These are phyloP conservation scores for Phytopythium chamaehyphon DNA, from an alignment of 352 stramenopile species.

Conservation along the genomic window DNA sequence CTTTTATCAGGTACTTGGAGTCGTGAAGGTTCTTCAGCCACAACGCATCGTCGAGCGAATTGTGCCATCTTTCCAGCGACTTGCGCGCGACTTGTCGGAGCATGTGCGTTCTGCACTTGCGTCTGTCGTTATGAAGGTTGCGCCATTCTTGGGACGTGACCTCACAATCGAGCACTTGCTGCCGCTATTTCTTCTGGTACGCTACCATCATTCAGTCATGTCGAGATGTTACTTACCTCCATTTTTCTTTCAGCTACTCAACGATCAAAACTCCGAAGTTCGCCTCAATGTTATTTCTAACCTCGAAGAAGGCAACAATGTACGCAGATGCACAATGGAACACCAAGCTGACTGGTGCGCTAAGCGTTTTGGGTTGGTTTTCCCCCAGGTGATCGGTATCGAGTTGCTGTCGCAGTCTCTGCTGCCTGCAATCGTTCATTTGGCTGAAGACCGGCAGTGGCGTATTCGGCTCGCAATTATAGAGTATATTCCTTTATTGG, in stretches of 20 bases:
- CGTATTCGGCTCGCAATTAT: constrained; percentile 98
- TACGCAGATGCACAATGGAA: constrained; percentile 18
- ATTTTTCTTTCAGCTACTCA: constrained; percentile 69
- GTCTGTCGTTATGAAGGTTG: constrained; percentile 94
- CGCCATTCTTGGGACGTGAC: constrained; percentile 90
- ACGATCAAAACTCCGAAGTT: constrained; percentile 97
- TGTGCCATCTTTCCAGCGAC: constrained; percentile 85
- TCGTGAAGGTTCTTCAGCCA: constrained; percentile 50
- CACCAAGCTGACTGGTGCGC: not conserved
- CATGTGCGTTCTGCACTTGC: constrained; percentile 96
- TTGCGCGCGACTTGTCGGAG: constrained; percentile 96
- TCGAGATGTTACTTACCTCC: constrained; percentile 3
- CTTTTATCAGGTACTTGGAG: constrained; percentile 27
- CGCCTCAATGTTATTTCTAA: constrained; percentile 99
- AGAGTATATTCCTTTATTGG: constrained; percentile 97
- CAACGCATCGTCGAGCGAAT: constrained; percentile 70
- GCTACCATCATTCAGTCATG: constrained; percentile 6
- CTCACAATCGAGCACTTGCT: constrained; percentile 94
- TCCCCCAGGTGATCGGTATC: constrained; percentile 92
- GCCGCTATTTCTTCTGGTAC: constrained; percentile 91
- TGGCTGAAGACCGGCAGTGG: constrained; percentile 99
- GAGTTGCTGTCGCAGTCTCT: constrained; percentile 96
- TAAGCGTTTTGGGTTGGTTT: not conserved
- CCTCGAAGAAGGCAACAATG: constrained; percentile 93
- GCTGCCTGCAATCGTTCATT: constrained; percentile 95